Evolutionary conservation across 1,139 yeast species (phyloP).

Genomic region (Blastobotrys proliferans): DNA sequence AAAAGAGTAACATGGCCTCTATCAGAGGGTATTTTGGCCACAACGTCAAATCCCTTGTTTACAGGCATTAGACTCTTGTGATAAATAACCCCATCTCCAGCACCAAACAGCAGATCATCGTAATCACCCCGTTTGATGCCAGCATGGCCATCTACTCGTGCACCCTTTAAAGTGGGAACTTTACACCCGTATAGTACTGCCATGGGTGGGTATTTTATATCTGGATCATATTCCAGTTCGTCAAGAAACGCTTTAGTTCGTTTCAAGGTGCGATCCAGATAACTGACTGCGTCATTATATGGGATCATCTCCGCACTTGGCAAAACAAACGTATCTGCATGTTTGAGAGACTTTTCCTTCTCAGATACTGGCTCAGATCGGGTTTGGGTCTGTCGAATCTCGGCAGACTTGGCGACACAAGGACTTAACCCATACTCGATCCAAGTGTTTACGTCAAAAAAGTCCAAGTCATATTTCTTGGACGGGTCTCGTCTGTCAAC

Average conservation of each 20-base stretch:
- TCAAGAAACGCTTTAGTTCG: conserved; percentile 56
- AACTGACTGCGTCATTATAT: conserved; percentile 60
- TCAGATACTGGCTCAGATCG: conserved; percentile 7
- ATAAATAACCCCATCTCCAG: conserved; percentile 91
- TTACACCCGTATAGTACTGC: conserved; percentile 75
- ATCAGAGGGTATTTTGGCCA: conserved; percentile 60
- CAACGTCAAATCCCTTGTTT: conserved; percentile 60
- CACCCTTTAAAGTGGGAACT: conserved; percentile 82
- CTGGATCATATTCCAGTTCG: conserved; percentile 51
- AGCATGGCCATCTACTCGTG: conserved; percentile 55
- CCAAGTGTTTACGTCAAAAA: conserved; percentile 79
- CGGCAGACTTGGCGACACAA: conserved; percentile 46
- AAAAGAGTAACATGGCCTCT: conserved; percentile 77
- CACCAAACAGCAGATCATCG: conserved; percentile 74
- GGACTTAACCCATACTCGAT: conserved; percentile 72
- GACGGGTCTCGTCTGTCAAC: conserved; percentile 52
- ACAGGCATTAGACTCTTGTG: conserved; percentile 81
- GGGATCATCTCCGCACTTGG: conserved; percentile 30
- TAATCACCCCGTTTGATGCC: conserved; percentile 70
- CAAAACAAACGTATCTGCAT: conserved; percentile 12
- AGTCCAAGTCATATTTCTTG: conserved; percentile 63
- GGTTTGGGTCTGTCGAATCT: conserved; percentile 13
- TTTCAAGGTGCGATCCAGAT: conserved; percentile 57
- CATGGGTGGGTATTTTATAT: conserved; percentile 68
- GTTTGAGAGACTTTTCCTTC: not conserved